Evolutionary conservation across 768 basidiomycete genomes (phyloP).

Genomic region (Boletus tomentosulus): DNA sequence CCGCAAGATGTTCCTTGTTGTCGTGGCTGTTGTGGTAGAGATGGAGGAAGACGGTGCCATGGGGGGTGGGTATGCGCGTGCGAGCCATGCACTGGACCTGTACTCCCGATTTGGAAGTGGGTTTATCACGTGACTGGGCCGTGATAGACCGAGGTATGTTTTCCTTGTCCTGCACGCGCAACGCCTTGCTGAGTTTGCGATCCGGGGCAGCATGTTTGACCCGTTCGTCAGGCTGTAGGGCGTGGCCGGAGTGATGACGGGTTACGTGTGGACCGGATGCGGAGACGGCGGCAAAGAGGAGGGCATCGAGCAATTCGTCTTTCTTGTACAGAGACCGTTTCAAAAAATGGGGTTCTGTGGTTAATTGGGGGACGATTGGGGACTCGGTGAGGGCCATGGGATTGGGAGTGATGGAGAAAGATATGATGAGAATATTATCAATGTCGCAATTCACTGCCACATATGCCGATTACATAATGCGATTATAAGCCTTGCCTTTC

Average conservation of each 20-base stretch:
- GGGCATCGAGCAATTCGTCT: conserved; percentile 73
- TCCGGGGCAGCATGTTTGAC: conserved; percentile 35
- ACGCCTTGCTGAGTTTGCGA: conserved; percentile 58
- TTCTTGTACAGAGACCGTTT: conserved; percentile 39
- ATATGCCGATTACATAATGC: not conserved
- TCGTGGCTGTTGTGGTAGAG: conserved; percentile 93
- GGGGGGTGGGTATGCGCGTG: conserved; percentile 94
- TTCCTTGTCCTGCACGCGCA: conserved; percentile 52
- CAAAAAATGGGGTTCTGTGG: conserved; percentile 35
- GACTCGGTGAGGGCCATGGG: conserved; percentile 30
- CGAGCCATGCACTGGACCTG: conserved; percentile 93
- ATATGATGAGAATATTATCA: not conserved
- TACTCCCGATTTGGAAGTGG: conserved; percentile 23
- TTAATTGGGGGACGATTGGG: conserved; percentile 11
- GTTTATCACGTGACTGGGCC: not conserved
- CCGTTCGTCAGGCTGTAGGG: conserved; percentile 56
- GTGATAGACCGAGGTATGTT: conserved; percentile 37
- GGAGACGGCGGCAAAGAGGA: conserved; percentile 72
- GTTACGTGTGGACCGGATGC: conserved; percentile 77
- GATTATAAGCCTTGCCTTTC: not conserved
- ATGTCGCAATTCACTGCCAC: not conserved
- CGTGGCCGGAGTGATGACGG: conserved; percentile 82
- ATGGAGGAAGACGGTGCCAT: conserved; percentile 90
- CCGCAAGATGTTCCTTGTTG: conserved; percentile 91
- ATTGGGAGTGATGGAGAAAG: not conserved